phyloP scores from a whole-genome alignment of 2,329 filamentous ascomycete species.

The Thelonectria discophora region DNA sequence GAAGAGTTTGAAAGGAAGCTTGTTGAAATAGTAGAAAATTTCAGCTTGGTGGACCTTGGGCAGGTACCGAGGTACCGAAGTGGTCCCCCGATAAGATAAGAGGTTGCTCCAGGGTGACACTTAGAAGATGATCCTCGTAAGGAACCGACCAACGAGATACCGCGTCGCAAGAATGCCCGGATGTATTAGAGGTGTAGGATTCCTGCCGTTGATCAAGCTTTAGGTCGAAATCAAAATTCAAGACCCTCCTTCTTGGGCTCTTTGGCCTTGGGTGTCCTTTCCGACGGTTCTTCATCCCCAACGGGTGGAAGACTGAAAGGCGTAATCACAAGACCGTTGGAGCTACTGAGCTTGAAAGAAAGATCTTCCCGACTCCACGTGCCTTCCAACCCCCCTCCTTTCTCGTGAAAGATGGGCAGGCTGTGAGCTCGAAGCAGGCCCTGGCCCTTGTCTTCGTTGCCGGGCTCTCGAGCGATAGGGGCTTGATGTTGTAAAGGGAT shows the following conservation, averaged over 20 bases:
- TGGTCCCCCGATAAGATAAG: constrained; percentile 23
- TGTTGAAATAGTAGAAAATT: constrained; percentile 33
- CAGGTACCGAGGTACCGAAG: not conserved
- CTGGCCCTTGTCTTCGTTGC: constrained; percentile 78
- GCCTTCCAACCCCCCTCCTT: constrained; percentile 78
- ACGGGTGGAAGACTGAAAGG: constrained; percentile 90
- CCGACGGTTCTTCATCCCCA: constrained; percentile 69
- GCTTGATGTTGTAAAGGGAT: constrained; percentile 70
- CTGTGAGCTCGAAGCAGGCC: constrained; percentile 86
- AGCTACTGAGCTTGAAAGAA: constrained; percentile 86
- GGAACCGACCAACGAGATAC: not conserved
- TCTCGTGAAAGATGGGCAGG: constrained; percentile 86
- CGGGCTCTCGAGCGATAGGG: constrained; percentile 59
- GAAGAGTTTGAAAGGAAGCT: constrained; percentile 17
- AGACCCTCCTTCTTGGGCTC: constrained; percentile 71
- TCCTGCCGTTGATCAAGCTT: not conserved
- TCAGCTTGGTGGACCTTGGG: constrained; percentile 34
- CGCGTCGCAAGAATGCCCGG: not conserved
- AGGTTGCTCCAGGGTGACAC: constrained; percentile 24
- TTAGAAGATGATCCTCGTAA: not conserved
- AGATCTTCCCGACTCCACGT: constrained; percentile 82
- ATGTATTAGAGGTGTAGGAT: too few species aligned
- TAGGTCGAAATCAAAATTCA: constrained; percentile 68
- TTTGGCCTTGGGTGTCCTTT: constrained; percentile 54
- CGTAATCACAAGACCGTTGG: constrained; percentile 82